phyloP scores from a whole-genome alignment of 2,329 filamentous ascomycete genomes.

The Aspergillus sergii region DNA sequence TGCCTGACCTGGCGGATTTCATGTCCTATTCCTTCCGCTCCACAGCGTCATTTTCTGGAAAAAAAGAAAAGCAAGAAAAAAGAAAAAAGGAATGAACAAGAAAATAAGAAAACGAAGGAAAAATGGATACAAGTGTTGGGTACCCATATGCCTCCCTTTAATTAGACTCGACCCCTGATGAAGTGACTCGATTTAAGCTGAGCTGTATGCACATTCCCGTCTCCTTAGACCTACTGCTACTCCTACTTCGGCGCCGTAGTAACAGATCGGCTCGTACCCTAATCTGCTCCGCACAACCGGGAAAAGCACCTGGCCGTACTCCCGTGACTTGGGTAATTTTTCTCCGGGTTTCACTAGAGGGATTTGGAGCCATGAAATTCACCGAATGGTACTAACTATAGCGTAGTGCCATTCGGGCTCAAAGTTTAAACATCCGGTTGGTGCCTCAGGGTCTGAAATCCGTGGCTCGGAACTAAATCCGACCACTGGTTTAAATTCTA shows the following conservation, averaged over 20 bases:
- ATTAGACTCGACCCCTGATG: not conserved
- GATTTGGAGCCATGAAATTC: not conserved
- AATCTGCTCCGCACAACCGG: not conserved
- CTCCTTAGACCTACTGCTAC: not conserved
- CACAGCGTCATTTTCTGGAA: not conserved
- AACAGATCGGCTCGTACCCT: not conserved
- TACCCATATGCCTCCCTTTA: constrained; percentile 4
- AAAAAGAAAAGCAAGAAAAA: not conserved
- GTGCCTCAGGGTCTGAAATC: not conserved
- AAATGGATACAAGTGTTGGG: not conserved
- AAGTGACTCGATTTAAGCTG: not conserved
- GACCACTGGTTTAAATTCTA: not conserved
- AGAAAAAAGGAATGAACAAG: not conserved
- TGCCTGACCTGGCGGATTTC: not conserved
- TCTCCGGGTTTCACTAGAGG: not conserved
- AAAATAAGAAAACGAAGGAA: not conserved
- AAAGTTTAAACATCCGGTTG: constrained; percentile 1
- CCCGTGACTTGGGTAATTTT: not conserved
- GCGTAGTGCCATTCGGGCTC: not conserved
- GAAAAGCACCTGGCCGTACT: not conserved
- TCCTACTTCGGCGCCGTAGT: not conserved
- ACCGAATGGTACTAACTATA: not conserved
- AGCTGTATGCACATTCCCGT: not conserved
- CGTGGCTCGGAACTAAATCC: not conserved
- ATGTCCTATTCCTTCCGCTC: not conserved